Conservation (phyloP, 2,329 filamentous ascomycete genomes). For the Laburnicola sp. region DNA sequence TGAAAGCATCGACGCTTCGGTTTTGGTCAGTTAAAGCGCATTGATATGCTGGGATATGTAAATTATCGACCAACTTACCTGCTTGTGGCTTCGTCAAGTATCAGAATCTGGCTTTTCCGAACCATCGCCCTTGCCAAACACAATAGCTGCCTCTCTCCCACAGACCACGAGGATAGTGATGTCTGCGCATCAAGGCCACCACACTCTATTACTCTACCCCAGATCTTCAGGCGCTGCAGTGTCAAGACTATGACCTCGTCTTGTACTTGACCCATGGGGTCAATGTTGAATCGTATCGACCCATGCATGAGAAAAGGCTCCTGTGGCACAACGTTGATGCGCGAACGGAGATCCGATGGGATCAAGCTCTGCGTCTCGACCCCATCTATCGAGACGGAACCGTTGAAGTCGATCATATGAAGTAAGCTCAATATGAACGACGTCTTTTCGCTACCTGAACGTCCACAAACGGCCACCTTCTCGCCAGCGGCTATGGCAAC, state of each 20-base stretch:
- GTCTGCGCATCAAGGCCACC: slow-evolving; percentile 14
- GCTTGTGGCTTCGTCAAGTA: slow-evolving; percentile 23
- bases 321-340: slow-evolving; percentile 51
- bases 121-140: slow-evolving; percentile 62
- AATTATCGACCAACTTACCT: slow-evolving; percentile 5
- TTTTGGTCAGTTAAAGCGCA: slow-evolving; percentile 3
- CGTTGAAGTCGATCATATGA: slow-evolving; percentile 45
- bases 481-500: slow-evolving; percentile 50
- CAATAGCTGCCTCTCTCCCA: slow-evolving; percentile 64
- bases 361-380: slow-evolving; percentile 49
- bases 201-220: slow-evolving; percentile 32
- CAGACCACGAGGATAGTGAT: slow-evolving; percentile 3
- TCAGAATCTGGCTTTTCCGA: slow-evolving; percentile 15
- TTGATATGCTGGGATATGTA: background rate
- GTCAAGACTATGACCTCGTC: slow-evolving; percentile 42
- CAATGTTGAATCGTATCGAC: slow-evolving; percentile 51
- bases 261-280: slow-evolving; percentile 41
- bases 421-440: slow-evolving; percentile 51
- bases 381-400: slow-evolving; percentile 50
- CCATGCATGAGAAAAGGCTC: slow-evolving; percentile 52
- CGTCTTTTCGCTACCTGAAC: slow-evolving; percentile 47
- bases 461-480: slow-evolving; percentile 53
- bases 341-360: slow-evolving; percentile 45
- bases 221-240: slow-evolving; percentile 49
- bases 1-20: slow-evolving; percentile 6